Conservation (phyloP, 805 yeast genomes). For the Ogataea philodendri region DNA sequence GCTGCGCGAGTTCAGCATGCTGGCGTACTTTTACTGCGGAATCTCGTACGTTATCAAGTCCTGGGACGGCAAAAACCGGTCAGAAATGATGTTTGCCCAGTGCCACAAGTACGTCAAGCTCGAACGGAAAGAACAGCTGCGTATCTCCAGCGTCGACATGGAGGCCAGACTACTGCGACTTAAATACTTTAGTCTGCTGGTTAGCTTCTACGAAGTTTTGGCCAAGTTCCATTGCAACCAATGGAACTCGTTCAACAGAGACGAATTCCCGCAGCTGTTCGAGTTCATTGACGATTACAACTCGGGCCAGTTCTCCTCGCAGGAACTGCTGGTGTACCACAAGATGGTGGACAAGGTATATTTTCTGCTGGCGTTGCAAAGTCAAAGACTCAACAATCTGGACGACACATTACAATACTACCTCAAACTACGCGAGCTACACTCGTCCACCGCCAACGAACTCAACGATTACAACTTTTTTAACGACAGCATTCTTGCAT, state of each 20-base stretch:
- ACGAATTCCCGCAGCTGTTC: conserved; percentile 13
- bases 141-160: conserved; percentile 23
- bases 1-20: conserved; percentile 41
- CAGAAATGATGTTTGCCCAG: conserved; percentile 37
- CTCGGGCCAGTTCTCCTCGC: conserved; percentile 36
- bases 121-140: conserved; percentile 20
- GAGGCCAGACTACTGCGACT: conserved; percentile 31
- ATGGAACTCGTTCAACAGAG: conserved; percentile 9
- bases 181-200: conserved; percentile 30
- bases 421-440: conserved; percentile 33
- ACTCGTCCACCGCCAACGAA: conserved; percentile 20
- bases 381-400: conserved; percentile 39
- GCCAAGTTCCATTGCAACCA: conserved; percentile 32
- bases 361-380: conserved; percentile 40
- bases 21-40: conserved; percentile 44
- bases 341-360: conserved; percentile 38
- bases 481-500: conserved; percentile 22
- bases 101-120: conserved; percentile 37
- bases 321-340: conserved; percentile 39
- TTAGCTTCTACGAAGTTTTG: conserved; percentile 39
- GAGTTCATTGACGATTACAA: conserved; percentile 39
- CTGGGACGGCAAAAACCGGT: conserved; percentile 35
- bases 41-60: conserved; percentile 38
- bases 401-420: conserved; percentile 41
- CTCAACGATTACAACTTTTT: conserved; percentile 23